These are phyloP conservation scores for Cucumis sativus DNA, from an alignment of 306 rosid genomes.

Conservation along the genomic window Cucumber_9930_V3 NC_026655.2:9914501-9915000, in stretches of 20 bases:
- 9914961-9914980: no score
- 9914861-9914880: no score
- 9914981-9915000: no score
- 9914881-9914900: no score
- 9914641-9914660: neutral
- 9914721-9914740: neutral
- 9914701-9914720: neutral
- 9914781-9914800: neutral
- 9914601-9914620: neutral
- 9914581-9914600: neutral
- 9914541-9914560: neutral
- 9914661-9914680: neutral
- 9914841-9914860: no score
- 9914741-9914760: neutral
- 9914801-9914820: neutral
- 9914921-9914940: no score
- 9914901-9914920: no score
- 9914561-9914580: neutral
- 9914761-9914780: neutral
- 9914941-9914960: no score
- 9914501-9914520: neutral
- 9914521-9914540: neutral
- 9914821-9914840: no score
- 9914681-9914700: neutral
- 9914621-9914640: neutral